Base-by-base conservation (phyloP, 2,329 filamentous ascomycete species). In the Elsinoe ampelina region DNA sequence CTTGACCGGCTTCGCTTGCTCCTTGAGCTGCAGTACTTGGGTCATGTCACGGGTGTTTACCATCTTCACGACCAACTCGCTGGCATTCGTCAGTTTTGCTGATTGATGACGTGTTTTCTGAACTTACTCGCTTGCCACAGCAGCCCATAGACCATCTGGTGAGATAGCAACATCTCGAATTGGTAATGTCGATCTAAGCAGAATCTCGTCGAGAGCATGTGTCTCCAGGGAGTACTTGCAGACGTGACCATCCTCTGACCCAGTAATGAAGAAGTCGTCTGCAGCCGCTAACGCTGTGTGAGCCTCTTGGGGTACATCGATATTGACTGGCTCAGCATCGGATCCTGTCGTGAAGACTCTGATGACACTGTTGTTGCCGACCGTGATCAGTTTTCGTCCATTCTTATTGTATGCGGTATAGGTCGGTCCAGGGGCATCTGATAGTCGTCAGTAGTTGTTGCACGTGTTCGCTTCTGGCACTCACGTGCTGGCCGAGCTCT, bases 241-340 rank as follows among this genome's bases (percentile, higher is more conserved):
- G 65, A 98, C 89, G n/a, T 87, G 93, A 66, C 95, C 93, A 73
- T 97, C 91, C 71, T 98, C 92, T 17, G 89, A 88, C 26, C 90
- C 93, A 60, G 89, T 84, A 43, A 97, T 82, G 68, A 96, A 95
- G 70, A 87, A 90, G 59, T 86, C 82, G 67, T 92, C 82, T 35
- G 83, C 82, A 17, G 89, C 83, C 30, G 83, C 86, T 19, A 97
- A 82, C 32, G 86, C 84, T 17, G 87, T 78, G 67, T 95, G 95
- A 62, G 88, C 86, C 63, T 96, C 92, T 59, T 87, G 86, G 56
- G 86, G 89, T 61, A 96, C 89, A 68, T 97, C 92, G 57, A 98
- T 86, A 58, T 92, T 95, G 58, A 82, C 84, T 8, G 95, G 93
- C 70, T 98, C 93, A 64, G 90, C 91, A 73, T 95, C 87, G 38